Evolutionary conservation across 176 grass and related monocot genomes (phyloP), one percentile per base, ranked within the genome.

Genomic region (Panicum miliaceum): DNA sequence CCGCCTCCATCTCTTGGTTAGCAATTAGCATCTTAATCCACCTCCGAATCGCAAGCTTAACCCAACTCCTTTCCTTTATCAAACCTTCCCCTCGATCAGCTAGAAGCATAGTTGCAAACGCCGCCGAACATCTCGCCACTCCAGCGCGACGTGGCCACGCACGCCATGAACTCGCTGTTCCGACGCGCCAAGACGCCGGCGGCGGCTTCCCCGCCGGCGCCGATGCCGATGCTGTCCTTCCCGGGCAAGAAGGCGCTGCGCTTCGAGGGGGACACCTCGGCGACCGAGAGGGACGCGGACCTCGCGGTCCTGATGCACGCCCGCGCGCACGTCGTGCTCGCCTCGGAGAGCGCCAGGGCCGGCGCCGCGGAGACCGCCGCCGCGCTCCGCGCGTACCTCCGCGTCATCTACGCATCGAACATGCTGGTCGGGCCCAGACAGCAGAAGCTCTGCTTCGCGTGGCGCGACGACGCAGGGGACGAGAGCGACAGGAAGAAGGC

Each of bases 181-280:
- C 62, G 79, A 4, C 79, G 71, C 29, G 11, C 29, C 57, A 34
- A 35, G 72, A 52, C 79, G 74, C 40, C 83, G 64, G 18, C 83
- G 56, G 75, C 25, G 45, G 26, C 8, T 26, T 5, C 23, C 8
- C 8, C 25, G 77, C 42, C 60, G 59, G 19, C 58, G 76, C 68
- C 89, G 70, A 81, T 73, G 84, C 57, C 86, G 81, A 92, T 95
- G 88, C 83, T 95, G 29, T 77, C 75, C 29, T 84, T 95, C 70
- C 86, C 86, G 9, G 86, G 88, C 23, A 95, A 95, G 84, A 88
- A 53, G 54, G 88, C 75, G 63, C 80, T 42, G 45, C 34, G 13
- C 47, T 82, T 56, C 64, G 22, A 40, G 22, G 62, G 73, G 68
- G 37, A 38, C 79, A 66, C 20, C 47, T 81, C 68, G 46, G 80